Conservation (phyloP, 768 basidiomycete species). For the Tricholoma sp. region DNA sequence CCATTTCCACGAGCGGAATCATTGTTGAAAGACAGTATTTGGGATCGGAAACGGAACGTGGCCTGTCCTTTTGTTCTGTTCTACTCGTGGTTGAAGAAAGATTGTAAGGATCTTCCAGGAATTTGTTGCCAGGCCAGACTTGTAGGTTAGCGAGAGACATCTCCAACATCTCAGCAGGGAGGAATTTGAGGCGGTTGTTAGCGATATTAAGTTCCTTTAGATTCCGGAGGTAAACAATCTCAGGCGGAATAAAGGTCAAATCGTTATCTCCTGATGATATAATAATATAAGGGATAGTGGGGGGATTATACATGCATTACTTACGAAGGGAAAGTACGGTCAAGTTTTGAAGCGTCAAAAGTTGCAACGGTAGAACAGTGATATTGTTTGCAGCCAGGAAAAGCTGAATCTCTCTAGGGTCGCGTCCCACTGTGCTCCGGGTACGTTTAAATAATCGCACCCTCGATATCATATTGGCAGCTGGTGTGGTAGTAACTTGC, state of each 20-base stretch:
- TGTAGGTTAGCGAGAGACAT: slow-evolving; percentile 47
- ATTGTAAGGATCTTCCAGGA: slow-evolving; percentile 17
- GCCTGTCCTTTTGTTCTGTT: not conserved
- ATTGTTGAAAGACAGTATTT: slow-evolving; percentile 14
- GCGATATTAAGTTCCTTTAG: slow-evolving; percentile 59
- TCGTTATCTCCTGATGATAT: slow-evolving; percentile 53
- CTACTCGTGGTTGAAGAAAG: slow-evolving; percentile 7
- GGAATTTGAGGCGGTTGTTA: slow-evolving; percentile 49
- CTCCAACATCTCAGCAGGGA: slow-evolving; percentile 61
- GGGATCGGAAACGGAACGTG: slow-evolving; percentile 23
- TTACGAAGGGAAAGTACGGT: slow-evolving; percentile 61
- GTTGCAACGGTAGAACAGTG: slow-evolving; percentile 44
- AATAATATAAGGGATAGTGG: not conserved
- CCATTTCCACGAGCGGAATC: slow-evolving; percentile 30
- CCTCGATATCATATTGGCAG: slow-evolving; percentile 10
- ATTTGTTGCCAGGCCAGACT: slow-evolving; percentile 54
- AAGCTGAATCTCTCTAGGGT: slow-evolving; percentile 46
- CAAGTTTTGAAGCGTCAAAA: slow-evolving; percentile 53
- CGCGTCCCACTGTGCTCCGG: slow-evolving; percentile 24
- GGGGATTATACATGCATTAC: slow-evolving; percentile 19
- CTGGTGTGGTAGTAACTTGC: slow-evolving; percentile 31
- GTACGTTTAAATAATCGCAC: slow-evolving; percentile 19
- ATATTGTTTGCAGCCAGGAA: slow-evolving; percentile 55
- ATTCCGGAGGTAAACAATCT: slow-evolving; percentile 48
- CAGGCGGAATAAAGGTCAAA: slow-evolving; percentile 55